Conservation (phyloP, 805 yeast genomes). For the Candida ficus region DNA sequence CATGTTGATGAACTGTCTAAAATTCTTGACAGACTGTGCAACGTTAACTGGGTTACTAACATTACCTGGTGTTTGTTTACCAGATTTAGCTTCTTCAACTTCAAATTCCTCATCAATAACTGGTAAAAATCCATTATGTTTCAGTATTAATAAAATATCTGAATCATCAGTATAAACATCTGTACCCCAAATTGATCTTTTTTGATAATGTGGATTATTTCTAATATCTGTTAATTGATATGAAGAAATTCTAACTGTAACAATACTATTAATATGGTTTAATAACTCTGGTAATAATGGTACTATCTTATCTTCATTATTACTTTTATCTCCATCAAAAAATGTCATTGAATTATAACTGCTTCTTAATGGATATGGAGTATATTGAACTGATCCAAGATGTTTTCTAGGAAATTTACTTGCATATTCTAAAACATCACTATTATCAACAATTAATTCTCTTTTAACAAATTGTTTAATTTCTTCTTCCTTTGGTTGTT, state of each 20-base stretch:
- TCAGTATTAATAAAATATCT: conserved; percentile 67
- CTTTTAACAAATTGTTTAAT: conserved; percentile 16
- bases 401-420: conserved; percentile 38
- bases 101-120: conserved; percentile 25
- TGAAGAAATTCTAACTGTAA: conserved; percentile 26
- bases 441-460: conserved; percentile 30
- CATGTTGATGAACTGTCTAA: conserved; percentile 23
- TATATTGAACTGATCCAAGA: conserved; percentile 55
- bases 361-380: conserved; percentile 46
- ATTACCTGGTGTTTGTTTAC: conserved; percentile 38
- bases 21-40: conserved; percentile 24
- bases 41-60: conserved; percentile 27
- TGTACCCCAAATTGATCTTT: conserved; percentile 74
- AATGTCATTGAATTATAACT: conserved; percentile 24
- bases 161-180: conserved; percentile 94
- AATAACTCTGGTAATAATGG: conserved; percentile 30
- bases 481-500: conserved; percentile 1
- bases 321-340: conserved; percentile 3
- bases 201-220: conserved; percentile 20
- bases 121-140: conserved; percentile 67
- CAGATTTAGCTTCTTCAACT: conserved; percentile 8
- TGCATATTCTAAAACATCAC: conserved; percentile 36
- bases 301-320: conserved; percentile 13
- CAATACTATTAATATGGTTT: conserved; percentile 36
- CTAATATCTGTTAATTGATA: conserved; percentile 20